Base-by-base conservation (phyloP, 169 alveolate genomes). In the Eimeria falciformis region DNA sequence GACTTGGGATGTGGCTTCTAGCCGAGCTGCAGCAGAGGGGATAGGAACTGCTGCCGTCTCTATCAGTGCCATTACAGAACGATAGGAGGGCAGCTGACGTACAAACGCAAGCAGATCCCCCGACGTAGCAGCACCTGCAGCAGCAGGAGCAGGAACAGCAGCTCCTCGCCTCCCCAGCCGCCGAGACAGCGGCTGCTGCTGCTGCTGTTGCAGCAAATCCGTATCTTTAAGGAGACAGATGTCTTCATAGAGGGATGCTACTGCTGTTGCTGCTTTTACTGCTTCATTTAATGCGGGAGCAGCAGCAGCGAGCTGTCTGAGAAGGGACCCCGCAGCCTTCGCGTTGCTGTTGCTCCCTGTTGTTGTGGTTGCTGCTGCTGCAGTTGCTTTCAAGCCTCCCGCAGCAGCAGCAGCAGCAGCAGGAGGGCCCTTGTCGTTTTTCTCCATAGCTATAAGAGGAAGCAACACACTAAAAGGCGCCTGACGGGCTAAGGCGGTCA, bases 181-280 rank as follows among this genome's bases (percentile, higher is more conserved):
- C 27, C 53, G 82, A 7, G 25, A 53, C 55, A 33, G 56, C 82
- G 21, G 46, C 21, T 71, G 82, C 53, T 71, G 82, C 82, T 71
- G 82, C 56, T 71, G 82, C 53, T 71, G 82, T 23, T 71, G 82
- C 82, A 9, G 82, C 82, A 71, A 4, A 37, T 71, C 82, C 43
- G 82, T 37, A 18, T 71, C 82, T 53, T 71, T 71, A 25, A 71
- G 29, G 53, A 71, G 82, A 25, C 82, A 71, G 14, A 71, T 71
- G 43, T 71, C 82, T 33, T 71, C 82, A 25, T 71, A 71, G 1
- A 71, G 53, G 1, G 82, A 33, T 0, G 82, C 55, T 0, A 71
- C 82, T 5, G 82, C 82, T 71, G 55, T 53, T 37, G 82, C 82
- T 37, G 82, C 82, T 37, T 53, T 14, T 25, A 37, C 53, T 21